These are phyloP conservation scores for Penicillium sclerotiorum DNA, from an alignment of 2,329 filamentous ascomycete species.

Conservation along the genomic window DNA sequence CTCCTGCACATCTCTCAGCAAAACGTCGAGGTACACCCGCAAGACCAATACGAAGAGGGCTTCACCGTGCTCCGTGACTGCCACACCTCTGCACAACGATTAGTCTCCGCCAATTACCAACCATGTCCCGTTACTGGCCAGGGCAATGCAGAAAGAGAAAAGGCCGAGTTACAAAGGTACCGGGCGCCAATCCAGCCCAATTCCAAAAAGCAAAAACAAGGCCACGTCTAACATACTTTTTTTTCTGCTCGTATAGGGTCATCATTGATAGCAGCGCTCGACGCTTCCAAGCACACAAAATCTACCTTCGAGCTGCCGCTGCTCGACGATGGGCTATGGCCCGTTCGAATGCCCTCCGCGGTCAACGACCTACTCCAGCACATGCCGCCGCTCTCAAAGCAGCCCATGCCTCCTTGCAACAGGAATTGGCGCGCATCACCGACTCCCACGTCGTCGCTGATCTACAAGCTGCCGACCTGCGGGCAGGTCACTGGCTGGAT, in stretches of 20 bases:
- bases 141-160: constrained; percentile 57
- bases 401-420: constrained; percentile 43
- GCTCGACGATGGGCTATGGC: constrained; percentile 62
- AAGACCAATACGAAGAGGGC: constrained; percentile 62
- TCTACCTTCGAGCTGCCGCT: constrained; percentile 61
- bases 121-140: constrained; percentile 45
- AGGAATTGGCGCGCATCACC: constrained; percentile 62
- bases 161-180: constrained; percentile 59
- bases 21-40: constrained; percentile 53
- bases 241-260: constrained; percentile 47
- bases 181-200: neutral
- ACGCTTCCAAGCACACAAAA: constrained; percentile 63
- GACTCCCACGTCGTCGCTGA: constrained; percentile 59
- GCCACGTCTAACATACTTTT: neutral
- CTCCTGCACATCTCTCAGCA: constrained; percentile 61
- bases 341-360: constrained; percentile 54
- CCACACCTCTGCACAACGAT: constrained; percentile 55
- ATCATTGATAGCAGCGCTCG: constrained; percentile 63
- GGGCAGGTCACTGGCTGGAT: constrained; percentile 62
- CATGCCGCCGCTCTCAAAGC: constrained; percentile 54
- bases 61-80: constrained; percentile 61
- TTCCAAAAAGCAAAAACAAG: neutral
- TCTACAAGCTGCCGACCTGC: constrained; percentile 56
- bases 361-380: constrained; percentile 51
- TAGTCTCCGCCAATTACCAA: constrained; percentile 58